Conservation (phyloP, 805 yeast genomes). For the Starmerella apicola region DNA sequence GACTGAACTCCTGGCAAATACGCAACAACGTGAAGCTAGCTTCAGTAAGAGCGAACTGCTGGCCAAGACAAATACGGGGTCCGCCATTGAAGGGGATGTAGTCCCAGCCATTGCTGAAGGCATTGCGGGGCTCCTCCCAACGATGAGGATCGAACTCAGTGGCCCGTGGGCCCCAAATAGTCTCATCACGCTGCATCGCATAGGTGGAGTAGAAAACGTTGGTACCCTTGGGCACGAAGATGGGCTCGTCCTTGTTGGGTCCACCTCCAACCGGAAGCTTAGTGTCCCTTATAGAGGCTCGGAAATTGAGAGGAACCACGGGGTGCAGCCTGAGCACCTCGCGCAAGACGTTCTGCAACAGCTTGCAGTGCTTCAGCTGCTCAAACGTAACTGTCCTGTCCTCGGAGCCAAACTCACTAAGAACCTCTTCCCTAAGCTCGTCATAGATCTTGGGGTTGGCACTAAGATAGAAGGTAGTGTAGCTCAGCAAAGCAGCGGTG, state of each 20-base stretch:
- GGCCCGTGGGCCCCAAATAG: constrained; percentile 36
- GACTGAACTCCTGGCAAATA: constrained; percentile 28
- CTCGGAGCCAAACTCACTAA: constrained; percentile 29
- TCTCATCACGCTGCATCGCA: constrained; percentile 33
- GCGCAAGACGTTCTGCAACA: constrained; percentile 36
- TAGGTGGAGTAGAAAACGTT: constrained; percentile 32
- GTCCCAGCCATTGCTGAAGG: constrained; percentile 34
- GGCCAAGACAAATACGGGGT: constrained; percentile 44
- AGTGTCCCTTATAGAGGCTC: constrained; percentile 36
- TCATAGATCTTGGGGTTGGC: constrained; percentile 27
- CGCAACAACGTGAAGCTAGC: constrained; percentile 35
- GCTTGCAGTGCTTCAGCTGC: constrained; percentile 37
- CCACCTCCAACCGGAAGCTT: constrained; percentile 44
- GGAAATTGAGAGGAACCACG: constrained; percentile 38
- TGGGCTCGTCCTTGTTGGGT: constrained; percentile 29
- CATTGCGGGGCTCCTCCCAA: constrained; percentile 30
- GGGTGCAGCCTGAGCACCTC: constrained; percentile 42
- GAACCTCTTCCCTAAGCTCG: constrained; percentile 31
- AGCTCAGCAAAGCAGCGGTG: constrained; percentile 41
- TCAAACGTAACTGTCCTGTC: constrained; percentile 32
- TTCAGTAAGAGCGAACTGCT: constrained; percentile 45
- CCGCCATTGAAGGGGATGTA: constrained; percentile 45
- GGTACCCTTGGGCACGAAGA: constrained; percentile 35
- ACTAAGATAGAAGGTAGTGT: constrained; percentile 35
- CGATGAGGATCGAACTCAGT: constrained; percentile 37